Conservation (phyloP, 2,329 filamentous ascomycete species). For the Helotiales sp. region DNA sequence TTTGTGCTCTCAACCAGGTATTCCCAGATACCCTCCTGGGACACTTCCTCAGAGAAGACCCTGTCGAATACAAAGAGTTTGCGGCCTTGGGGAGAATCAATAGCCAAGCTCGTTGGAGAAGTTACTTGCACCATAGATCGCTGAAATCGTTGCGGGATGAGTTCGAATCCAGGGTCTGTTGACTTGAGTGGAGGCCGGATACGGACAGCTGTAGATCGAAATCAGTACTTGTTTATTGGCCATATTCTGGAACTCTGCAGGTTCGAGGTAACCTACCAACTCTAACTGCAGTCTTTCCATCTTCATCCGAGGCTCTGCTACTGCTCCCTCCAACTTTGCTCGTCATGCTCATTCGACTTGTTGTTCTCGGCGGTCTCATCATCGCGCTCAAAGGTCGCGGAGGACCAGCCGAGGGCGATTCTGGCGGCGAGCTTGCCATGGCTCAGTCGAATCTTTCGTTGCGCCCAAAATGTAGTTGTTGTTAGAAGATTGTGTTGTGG, state of each 20-base stretch:
- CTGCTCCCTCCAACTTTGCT: conserved; percentile 71
- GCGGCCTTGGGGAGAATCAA: conserved; percentile 89
- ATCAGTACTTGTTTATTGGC: conserved; percentile 19
- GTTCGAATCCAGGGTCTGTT: conserved; percentile 87
- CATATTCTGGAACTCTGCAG: neutral
- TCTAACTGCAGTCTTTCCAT: conserved; percentile 90
- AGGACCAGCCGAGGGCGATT: conserved; percentile 61
- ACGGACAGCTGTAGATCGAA: conserved; percentile 72
- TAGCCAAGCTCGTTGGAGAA: conserved; percentile 80
- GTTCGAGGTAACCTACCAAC: conserved; percentile 72
- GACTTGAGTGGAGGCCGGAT: conserved; percentile 85
- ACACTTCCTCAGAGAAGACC: conserved; percentile 83
- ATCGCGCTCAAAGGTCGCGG: conserved; percentile 82
- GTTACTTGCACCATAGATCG: conserved; percentile 89
- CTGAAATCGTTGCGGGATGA: conserved; percentile 95
- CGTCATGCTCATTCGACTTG: conserved; percentile 83
- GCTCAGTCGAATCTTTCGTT: conserved; percentile 39
- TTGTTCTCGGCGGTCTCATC: conserved; percentile 76
- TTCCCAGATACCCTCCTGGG: conserved; percentile 91
- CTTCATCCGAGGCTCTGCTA: conserved; percentile 87
- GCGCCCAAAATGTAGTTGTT: conserved; percentile 39
- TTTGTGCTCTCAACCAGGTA: conserved; percentile 89
- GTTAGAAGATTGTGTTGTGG: conserved; percentile 6
- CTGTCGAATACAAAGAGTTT: conserved; percentile 97
- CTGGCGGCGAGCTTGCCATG: conserved; percentile 74